Conservation (phyloP, 176 grass and related monocot species). For the Phyllostachys edulis region DNA sequence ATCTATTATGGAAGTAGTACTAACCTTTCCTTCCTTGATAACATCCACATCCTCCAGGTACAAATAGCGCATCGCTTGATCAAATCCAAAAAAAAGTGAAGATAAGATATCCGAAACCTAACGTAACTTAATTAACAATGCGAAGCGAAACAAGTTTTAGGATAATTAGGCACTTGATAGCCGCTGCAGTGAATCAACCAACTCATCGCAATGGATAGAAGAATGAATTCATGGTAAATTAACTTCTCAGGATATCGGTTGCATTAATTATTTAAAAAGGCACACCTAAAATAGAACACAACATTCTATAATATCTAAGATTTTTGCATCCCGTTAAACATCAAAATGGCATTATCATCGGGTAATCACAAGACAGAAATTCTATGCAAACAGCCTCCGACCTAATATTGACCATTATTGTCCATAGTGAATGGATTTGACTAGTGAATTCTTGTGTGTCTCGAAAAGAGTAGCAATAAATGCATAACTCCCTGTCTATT, state of each 20-base stretch:
- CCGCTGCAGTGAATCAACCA: neutral
- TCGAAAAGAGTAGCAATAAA: neutral
- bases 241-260: neutral
- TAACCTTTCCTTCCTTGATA: slow-evolving; percentile 64
- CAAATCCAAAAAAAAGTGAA: slow-evolving; percentile 24
- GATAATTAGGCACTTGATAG: neutral
- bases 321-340: neutral
- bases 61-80: slow-evolving; percentile 76
- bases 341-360: neutral
- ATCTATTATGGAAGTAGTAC: slow-evolving; percentile 23
- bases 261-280: neutral
- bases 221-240: neutral
- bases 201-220: neutral
- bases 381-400: neutral
- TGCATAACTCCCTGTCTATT: neutral
- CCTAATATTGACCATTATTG: neutral
- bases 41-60: slow-evolving; percentile 79
- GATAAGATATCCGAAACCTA: slow-evolving; percentile 13
- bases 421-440: neutral
- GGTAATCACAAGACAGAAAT: neutral
- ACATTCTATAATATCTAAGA: neutral
- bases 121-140: neutral
- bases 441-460: neutral
- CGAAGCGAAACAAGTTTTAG: neutral
- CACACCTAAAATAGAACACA: neutral